Percentiles rank a stretch among this genome's conserved stretches.
Conservation (phyloP, 176 grass and related monocot genomes). For the Miscanthus lutarioriparius region DNA sequence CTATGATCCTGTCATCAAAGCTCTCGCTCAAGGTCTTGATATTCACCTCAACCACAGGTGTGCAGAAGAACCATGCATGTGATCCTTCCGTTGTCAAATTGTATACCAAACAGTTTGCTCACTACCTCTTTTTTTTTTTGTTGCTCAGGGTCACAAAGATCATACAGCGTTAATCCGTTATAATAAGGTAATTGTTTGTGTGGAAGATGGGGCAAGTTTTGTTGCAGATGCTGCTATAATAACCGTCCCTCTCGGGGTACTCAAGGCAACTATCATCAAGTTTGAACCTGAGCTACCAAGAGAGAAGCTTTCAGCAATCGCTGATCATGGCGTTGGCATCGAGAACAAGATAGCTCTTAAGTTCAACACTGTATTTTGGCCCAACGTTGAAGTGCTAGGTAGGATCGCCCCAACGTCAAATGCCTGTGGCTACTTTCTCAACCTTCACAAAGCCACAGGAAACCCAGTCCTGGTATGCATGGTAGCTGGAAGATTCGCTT, state of each 20-base stretch:
- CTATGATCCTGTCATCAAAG: constrained; percentile 95
- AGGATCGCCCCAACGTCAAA: constrained; percentile 69
- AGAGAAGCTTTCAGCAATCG: constrained; percentile 85
- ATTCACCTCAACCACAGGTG: constrained; percentile 92
- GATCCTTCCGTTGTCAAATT: background rate
- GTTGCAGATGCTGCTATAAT: constrained; percentile 88
- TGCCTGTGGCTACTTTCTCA: constrained; percentile 94
- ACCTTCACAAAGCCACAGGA: constrained; percentile 93
- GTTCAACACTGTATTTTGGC: constrained; percentile 86
- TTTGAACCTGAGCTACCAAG: constrained; percentile 86
- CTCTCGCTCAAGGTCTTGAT: constrained; percentile 81
- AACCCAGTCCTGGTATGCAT: constrained; percentile 93
- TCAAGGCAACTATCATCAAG: constrained; percentile 91
- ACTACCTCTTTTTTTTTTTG: background rate
- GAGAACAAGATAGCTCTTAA: constrained; percentile 95
- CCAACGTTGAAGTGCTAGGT: constrained; percentile 90
- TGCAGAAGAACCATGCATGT: constrained; percentile 20
- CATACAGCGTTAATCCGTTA: constrained; percentile 61
- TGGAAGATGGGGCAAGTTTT: constrained; percentile 73
- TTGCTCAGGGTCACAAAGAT: constrained; percentile 82
- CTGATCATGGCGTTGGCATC: constrained; percentile 79
- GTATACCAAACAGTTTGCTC: background rate
- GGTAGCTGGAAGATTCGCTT: constrained; percentile 87
- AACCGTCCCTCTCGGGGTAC: constrained; percentile 90
- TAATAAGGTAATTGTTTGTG: constrained; percentile 77